These are phyloP conservation scores for Colletotrichum filicis DNA, from an alignment of 2,329 filamentous ascomycete species.

Conservation along the genomic window DNA sequence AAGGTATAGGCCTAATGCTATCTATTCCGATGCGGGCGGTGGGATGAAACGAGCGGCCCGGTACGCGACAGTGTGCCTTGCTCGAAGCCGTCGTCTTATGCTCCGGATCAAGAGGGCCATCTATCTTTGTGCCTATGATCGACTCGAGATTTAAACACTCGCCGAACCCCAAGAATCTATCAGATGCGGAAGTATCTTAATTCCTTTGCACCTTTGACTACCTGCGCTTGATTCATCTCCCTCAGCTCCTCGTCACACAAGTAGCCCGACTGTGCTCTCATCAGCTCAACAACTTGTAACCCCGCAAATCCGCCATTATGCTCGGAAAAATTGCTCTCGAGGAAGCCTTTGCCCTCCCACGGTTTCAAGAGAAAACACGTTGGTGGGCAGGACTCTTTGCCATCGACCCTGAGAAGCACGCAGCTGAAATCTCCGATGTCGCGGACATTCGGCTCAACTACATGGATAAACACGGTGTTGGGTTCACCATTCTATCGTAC, in stretches of 20 bases:
- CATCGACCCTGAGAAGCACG: slow-evolving; percentile 4
- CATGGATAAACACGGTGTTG: slow-evolving; percentile 57
- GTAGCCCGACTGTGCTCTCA: not conserved
- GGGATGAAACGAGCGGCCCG: not conserved
- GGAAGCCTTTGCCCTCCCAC: slow-evolving; percentile 68
- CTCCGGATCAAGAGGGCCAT: not conserved
- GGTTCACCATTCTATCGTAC: slow-evolving; percentile 59
- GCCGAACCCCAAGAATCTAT: not conserved
- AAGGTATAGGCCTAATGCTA: too few relatives aligned
- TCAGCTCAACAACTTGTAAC: not conserved
- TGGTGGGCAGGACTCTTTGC: slow-evolving; percentile 42
- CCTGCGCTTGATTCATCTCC: too few relatives aligned
- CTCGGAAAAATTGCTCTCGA: slow-evolving; percentile 71
- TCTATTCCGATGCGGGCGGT: not conserved
- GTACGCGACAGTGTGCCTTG: not conserved
- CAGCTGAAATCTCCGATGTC: slow-evolving; percentile 57
- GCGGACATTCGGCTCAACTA: slow-evolving; percentile 40
- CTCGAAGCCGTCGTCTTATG: not conserved
- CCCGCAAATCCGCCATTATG: slow-evolving; percentile 49
- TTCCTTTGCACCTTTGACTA: too few relatives aligned
- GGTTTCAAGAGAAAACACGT: slow-evolving; percentile 3
- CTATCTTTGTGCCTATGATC: not conserved
- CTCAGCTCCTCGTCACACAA: not conserved
- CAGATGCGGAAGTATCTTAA: too few relatives aligned
- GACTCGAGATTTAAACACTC: not conserved